Percentiles rank a stretch among this genome's conserved stretches.
These are phyloP conservation scores for Myxozyma nipponensis DNA, from an alignment of 805 yeast genomes.

Conservation along the genomic window DNA sequence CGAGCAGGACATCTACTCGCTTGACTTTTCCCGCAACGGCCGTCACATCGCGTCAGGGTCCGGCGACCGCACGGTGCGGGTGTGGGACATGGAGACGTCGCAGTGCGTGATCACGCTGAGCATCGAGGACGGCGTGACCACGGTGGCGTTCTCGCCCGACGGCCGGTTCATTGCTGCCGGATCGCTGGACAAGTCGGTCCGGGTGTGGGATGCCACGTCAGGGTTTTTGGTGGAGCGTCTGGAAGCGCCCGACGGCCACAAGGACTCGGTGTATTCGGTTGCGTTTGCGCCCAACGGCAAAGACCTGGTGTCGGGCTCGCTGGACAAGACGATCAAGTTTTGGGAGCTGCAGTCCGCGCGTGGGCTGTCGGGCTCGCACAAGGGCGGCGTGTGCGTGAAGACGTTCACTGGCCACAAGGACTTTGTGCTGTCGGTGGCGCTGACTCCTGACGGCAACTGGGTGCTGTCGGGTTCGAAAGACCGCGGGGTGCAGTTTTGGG, in stretches of 20 bases:
- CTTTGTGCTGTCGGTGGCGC: slow-evolving; percentile 88
- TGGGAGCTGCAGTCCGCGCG: slow-evolving; percentile 74
- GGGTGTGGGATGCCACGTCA: slow-evolving; percentile 94
- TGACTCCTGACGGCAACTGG: slow-evolving; percentile 89
- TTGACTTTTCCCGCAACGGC: slow-evolving; percentile 93
- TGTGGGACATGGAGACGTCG: slow-evolving; percentile 91
- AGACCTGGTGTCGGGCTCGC: slow-evolving; percentile 89
- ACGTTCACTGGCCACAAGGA: slow-evolving; percentile 96
- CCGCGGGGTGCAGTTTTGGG: slow-evolving; percentile 97
- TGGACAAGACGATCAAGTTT: slow-evolving; percentile 91
- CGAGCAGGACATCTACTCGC: slow-evolving; percentile 94
- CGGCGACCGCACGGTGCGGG: slow-evolving; percentile 93
- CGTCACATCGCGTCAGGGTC: slow-evolving; percentile 90
- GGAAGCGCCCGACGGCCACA: slow-evolving; percentile 93
- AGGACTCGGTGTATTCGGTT: slow-evolving; percentile 92
- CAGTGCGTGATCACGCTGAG: slow-evolving; percentile 83
- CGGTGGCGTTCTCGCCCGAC: slow-evolving; percentile 95
- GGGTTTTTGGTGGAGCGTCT: slow-evolving; percentile 89
- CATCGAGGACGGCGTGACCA: slow-evolving; percentile 96
- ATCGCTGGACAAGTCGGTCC: slow-evolving; percentile 86
- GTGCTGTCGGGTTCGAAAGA: slow-evolving; percentile 93
- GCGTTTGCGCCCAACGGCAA: slow-evolving; percentile 88
- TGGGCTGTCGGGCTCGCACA: slow-evolving; percentile 39
- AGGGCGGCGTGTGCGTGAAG: slow-evolving; percentile 63
- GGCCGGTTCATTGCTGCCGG: slow-evolving; percentile 95